phyloP scores from a whole-genome alignment of 2,329 filamentous ascomycete species.

The Paramyrothecium sp. region DNA sequence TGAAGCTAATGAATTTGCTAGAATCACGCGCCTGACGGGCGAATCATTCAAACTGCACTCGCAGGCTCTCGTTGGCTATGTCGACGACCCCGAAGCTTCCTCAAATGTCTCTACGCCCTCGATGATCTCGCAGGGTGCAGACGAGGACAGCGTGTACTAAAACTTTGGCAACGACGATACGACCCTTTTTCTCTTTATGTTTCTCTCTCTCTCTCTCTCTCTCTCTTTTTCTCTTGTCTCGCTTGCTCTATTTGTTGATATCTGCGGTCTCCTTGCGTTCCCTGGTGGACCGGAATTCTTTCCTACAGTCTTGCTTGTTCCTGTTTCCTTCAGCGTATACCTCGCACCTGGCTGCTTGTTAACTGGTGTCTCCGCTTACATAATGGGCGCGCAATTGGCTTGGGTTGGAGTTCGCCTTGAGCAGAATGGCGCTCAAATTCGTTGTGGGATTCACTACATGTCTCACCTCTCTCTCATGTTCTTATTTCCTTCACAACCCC shows the following conservation, averaged over 20 bases:
- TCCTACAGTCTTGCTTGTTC: no score
- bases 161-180: slow-evolving; percentile 49
- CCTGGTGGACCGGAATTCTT: not conserved
- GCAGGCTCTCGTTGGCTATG: slow-evolving; percentile 90
- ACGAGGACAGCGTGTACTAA: slow-evolving; percentile 72
- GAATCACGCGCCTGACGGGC: slow-evolving; percentile 93
- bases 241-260: slow-evolving; percentile 4
- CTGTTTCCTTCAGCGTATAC: slow-evolving; percentile 25
- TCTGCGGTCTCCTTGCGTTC: not conserved
- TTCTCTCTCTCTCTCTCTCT: slow-evolving; percentile 17
- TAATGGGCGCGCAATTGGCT: slow-evolving; percentile 17
- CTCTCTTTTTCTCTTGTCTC: slow-evolving; percentile 12
- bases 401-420: slow-evolving; percentile 23
- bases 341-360: slow-evolving; percentile 24
- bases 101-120: slow-evolving; percentile 69
- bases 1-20: slow-evolving; percentile 33
- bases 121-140: slow-evolving; percentile 69
- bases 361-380: slow-evolving; percentile 4
- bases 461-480: slow-evolving; percentile 14
- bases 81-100: slow-evolving; percentile 75
- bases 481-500: slow-evolving; percentile 29
- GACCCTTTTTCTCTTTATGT: slow-evolving; percentile 43
- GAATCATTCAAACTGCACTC: slow-evolving; percentile 97
- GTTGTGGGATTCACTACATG: not conserved
- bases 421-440: not conserved